Percentiles rank a stretch among this genome's conserved stretches.
These are phyloP conservation scores for Coprinellus micaceus DNA, from an alignment of 768 basidiomycete species.

Conservation along the genomic window DNA sequence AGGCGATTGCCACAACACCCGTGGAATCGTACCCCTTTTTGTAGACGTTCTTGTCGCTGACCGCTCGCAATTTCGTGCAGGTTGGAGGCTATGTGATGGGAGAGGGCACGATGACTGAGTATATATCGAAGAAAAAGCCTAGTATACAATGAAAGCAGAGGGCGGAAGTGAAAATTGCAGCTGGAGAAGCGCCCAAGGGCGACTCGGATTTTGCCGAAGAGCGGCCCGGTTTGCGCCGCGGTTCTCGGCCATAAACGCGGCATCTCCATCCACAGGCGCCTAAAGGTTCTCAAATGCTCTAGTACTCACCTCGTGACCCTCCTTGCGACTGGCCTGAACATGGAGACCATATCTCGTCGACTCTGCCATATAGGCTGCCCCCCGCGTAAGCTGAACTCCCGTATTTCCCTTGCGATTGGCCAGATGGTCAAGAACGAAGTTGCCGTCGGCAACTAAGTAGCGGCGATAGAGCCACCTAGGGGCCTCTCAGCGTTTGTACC, in stretches of 20 bases:
- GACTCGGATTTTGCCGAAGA: no score
- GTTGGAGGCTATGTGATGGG: background rate
- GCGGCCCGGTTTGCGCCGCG: background rate
- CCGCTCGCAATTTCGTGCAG: background rate
- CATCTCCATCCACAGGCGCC: no score
- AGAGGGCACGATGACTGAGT: background rate
- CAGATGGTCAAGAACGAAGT: background rate
- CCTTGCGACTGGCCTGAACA: background rate
- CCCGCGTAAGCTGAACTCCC: background rate
- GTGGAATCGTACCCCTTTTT: background rate
- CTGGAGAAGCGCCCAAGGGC: no score
- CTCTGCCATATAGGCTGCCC: background rate
- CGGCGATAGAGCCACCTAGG: background rate
- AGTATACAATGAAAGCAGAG: background rate
- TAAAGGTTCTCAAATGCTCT: background rate
- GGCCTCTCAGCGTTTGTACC: background rate
- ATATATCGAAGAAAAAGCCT: background rate
- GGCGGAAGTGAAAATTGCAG: background rate
- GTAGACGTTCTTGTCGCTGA: background rate
- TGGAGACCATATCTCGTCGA: background rate
- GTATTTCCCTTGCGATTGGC: no score
- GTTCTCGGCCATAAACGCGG: background rate
- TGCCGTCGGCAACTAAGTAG: background rate
- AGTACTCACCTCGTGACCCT: background rate
- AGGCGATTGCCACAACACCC: background rate